These are phyloP conservation scores for Peribolospora baueri DNA, from an alignment of 768 basidiomycete genomes.

Conservation along the genomic window DNA sequence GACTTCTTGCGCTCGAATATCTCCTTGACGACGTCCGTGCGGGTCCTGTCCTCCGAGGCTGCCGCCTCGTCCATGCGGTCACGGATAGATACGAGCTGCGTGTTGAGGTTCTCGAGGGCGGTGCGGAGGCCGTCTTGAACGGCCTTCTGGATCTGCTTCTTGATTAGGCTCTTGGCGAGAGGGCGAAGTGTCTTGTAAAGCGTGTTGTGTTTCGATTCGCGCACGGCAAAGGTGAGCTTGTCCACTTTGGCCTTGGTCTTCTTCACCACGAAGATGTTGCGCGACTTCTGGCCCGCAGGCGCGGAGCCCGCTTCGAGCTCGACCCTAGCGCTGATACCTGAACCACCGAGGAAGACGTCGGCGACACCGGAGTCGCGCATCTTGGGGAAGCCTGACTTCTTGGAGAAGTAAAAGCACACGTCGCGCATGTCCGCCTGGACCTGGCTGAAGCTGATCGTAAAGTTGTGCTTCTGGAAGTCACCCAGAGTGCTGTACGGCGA, in stretches of 20 bases:
- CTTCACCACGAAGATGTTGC: constrained; percentile 21
- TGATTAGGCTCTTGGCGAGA: constrained; percentile 57
- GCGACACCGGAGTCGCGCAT: constrained; percentile 59
- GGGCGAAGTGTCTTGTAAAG: constrained; percentile 65
- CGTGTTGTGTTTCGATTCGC: constrained; percentile 71
- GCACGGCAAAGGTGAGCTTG: constrained; percentile 65
- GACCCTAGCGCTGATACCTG: constrained; percentile 41
- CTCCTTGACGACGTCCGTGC: constrained; percentile 35
- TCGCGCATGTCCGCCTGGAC: constrained; percentile 87
- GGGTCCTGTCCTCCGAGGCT: constrained; percentile 22
- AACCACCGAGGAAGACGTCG: constrained; percentile 60
- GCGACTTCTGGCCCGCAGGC: constrained; percentile 19
- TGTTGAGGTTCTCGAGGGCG: constrained; percentile 66
- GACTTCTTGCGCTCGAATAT: constrained; percentile 40
- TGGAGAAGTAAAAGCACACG: constrained; percentile 62
- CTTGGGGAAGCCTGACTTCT: constrained; percentile 25
- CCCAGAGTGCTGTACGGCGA: constrained; percentile 36
- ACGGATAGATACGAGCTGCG: constrained; percentile 68
- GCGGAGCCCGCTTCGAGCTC: constrained; percentile 14
- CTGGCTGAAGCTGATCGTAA: constrained; percentile 52
- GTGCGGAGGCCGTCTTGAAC: constrained; percentile 44
- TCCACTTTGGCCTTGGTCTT: constrained; percentile 34
- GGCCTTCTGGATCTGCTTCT: constrained; percentile 42
- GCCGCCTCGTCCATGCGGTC: constrained; percentile 47
- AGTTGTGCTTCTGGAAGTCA: constrained; percentile 43